Base-by-base conservation (phyloP, 371 early-diverging fungal genomes). In the Saksenaea vasiformis region DNA sequence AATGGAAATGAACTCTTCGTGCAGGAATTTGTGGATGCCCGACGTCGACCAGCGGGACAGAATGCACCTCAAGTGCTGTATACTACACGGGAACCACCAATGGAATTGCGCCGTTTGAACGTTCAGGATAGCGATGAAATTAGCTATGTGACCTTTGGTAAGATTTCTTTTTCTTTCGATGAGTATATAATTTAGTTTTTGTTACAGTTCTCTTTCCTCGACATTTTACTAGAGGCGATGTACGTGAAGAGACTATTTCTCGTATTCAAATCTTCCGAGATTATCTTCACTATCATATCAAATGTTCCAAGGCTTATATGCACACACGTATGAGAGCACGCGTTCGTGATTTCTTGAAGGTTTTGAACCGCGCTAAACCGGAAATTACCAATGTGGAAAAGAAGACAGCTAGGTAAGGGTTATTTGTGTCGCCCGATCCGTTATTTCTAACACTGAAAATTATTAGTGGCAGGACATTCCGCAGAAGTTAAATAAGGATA, bases 221-320 rank as follows among this genome's bases (percentile, higher is more conserved):
- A 22, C 95, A 99, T 73, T 95, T 91, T 73, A 73, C 79, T 5
- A 67, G 79, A 38, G 83, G 82, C 8, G 90, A 90, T 57, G 87
- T 85, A 13, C 90, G 93, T 64, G 93, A 92, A 68, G 91, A 92
- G 57, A 93, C 93, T 19, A 95, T 97, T 51, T 93, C 94, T 47
- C 89, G 92, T 65, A 94, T 97, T 63, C 96, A 95, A 79, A 86
- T 95, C 61, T 98, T 97, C 91, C 89, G 99, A 47, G 96, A 98
- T 82, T 98, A 97, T 80, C 87, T 98, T 60, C 99, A 98, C 71
- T 98, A 96, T 75, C 99, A 98, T 72, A 97, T 98, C 82, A 98
- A 98, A 82, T 95, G 96, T 65, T 93, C 95, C 60, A 98, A 98
- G 85, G 96, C 98, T 3, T 98, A 97, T 72, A 94, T 98, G 96